Evolutionary conservation across 1,139 yeast species (phyloP).

Genomic region (Citeromyces hawaiiensis): DNA sequence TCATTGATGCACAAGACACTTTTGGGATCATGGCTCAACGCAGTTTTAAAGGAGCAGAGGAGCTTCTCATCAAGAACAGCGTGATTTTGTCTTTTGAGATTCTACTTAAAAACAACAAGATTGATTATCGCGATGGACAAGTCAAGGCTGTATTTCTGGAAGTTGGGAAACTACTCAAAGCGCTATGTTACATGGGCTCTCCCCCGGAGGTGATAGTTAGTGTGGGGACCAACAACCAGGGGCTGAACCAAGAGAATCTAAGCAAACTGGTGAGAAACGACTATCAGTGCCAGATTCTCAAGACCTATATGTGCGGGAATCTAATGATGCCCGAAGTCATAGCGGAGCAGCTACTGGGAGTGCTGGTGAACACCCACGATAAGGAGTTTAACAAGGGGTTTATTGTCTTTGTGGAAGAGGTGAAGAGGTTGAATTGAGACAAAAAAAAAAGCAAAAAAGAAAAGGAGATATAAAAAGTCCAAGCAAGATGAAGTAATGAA

Average conservation of each 20-base stretch:
- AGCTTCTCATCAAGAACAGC: slow-evolving; percentile 48
- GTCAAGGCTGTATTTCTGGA: slow-evolving; percentile 60
- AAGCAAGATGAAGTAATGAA: no score
- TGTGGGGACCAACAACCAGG: slow-evolving; percentile 10
- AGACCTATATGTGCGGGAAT: not conserved
- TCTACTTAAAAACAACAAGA: slow-evolving; percentile 56
- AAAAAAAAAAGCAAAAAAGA: no score
- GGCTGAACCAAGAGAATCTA: not conserved
- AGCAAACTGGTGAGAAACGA: not conserved
- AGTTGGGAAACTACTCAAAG: slow-evolving; percentile 54
- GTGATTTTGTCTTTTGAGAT: slow-evolving; percentile 66
- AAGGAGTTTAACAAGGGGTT: not conserved
- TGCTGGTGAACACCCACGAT: not conserved
- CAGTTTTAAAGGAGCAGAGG: slow-evolving; percentile 37
- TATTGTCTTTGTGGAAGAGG: not conserved
- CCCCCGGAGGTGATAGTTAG: slow-evolving; percentile 9
- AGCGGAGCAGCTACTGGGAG: not conserved
- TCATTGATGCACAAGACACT: slow-evolving; percentile 37
- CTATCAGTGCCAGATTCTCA: not conserved
- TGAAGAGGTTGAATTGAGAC: not conserved
- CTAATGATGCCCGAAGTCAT: not conserved
- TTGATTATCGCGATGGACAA: slow-evolving; percentile 68
- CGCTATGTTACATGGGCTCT: slow-evolving; percentile 29
- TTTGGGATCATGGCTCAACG: slow-evolving; percentile 13
- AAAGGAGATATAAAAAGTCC: no score